Base-by-base conservation (phyloP, 2,329 filamentous ascomycete species). In the Colletotrichum lupini region DNA sequence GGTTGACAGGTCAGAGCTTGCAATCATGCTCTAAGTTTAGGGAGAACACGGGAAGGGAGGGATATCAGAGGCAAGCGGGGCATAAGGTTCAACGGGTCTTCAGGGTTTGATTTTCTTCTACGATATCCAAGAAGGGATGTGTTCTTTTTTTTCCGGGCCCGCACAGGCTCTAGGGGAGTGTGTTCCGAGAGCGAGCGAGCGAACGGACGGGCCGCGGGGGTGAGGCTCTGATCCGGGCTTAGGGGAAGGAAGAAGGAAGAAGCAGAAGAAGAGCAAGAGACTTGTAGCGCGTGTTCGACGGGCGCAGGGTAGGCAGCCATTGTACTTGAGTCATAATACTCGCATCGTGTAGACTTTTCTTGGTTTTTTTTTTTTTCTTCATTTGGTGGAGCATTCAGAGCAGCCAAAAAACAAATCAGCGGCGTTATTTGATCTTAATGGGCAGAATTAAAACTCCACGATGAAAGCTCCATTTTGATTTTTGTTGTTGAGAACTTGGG, bases 1-100 rank as follows among this genome's bases (percentile, higher is more conserved):
- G 71, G 85, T 96, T 79, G 92, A 94, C 78, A 88, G 95, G 79
- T 90, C 93, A 55, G 95, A 98, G 84, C 82, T 98, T 82, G 92
- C 91, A 11, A 96, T 98, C 82, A 89, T 97, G 77, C 86, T 97
- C 81, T 97, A 87, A 87, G 75, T 49, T 46, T 26, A 46, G 19
- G 53, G 59, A 55, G 53, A 55, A 58, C 8, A 22, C 32, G 32
- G 49, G 57, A 26, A 22, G 49, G 12, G 49, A 35, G 32, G 32
- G 32, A 12, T 35, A 12, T 26, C 42, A 26, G 24, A 32, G 49
- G 22, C 42, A 52, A 57, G 59, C 42, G 46, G 58, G 30, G 26
- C 32, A 65, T 26, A 63, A 53, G 61, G 61, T 63, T 55, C 46
- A 63, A 63, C 46, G n/a, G n/a, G 35, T 60, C 42, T 37, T 26